Conservation (phyloP, 306 rosid species). For the Mucuna pruriens region DNA sequence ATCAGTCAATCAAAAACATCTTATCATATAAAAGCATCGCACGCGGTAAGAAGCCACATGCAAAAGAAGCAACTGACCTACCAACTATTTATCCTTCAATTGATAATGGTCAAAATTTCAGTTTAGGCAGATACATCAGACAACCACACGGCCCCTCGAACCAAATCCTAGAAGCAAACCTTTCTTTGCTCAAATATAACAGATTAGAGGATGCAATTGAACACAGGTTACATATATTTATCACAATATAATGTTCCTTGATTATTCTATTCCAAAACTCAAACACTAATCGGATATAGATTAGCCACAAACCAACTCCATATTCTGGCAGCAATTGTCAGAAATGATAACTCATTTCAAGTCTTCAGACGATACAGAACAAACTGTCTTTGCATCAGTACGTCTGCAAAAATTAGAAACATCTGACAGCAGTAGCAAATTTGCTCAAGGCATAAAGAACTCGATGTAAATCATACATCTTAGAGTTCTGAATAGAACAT, state of each 20-base stretch:
- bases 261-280: conserved; percentile 16
- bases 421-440: conserved; percentile 48
- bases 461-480: conserved; percentile 31
- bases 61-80: conserved; percentile 36
- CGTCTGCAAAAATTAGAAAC: conserved; percentile 41
- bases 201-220: not conserved
- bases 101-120: conserved; percentile 30
- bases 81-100: conserved; percentile 39
- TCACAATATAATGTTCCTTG: not conserved
- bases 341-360: conserved; percentile 29
- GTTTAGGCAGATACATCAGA: conserved; percentile 31
- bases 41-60: conserved; percentile 39
- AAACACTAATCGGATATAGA: conserved; percentile 25
- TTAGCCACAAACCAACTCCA: conserved; percentile 32
- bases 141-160: conserved; percentile 29
- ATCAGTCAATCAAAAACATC: conserved; percentile 47
- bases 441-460: conserved; percentile 33
- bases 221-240: not conserved
- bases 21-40: conserved; percentile 42
- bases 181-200: conserved; percentile 23
- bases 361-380: conserved; percentile 31
- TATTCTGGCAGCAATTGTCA: conserved; percentile 44
- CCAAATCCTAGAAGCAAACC: conserved; percentile 14
- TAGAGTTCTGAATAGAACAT: conserved; percentile 35
- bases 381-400: conserved; percentile 36